A percentile compares a stretch with the other conserved stretches of the same genome.
Evolutionary conservation across 2,329 filamentous ascomycete genomes (phyloP).

Genomic region (Aspergillus sp.): DNA sequence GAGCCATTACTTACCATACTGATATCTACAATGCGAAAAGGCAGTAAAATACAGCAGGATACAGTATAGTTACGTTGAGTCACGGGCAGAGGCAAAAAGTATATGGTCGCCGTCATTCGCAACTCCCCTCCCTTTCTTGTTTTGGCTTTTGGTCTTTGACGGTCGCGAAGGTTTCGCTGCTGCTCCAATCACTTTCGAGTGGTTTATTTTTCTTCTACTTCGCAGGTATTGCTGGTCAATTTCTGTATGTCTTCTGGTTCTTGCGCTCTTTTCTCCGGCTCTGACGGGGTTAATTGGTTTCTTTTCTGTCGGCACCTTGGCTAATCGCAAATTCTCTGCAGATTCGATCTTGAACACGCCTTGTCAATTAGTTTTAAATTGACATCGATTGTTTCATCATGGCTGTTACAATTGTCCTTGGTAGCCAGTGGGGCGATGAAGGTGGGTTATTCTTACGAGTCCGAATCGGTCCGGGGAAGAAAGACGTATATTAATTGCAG

Average conservation of each 20-base stretch:
- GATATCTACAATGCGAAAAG: background rate
- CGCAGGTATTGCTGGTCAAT: slow-evolving; percentile 2
- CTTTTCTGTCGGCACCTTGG: background rate
- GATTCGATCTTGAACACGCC: background rate
- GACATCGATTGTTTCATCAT: slow-evolving; percentile 18
- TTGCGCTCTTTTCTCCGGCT: background rate
- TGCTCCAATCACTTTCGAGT: slow-evolving; percentile 23
- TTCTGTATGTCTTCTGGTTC: background rate
- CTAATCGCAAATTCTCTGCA: background rate
- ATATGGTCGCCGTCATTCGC: slow-evolving; percentile 19
- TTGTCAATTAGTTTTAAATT: background rate
- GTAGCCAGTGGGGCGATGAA: slow-evolving; percentile 51
- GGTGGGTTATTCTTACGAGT: slow-evolving; percentile 25
- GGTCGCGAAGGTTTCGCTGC: slow-evolving; percentile 27
- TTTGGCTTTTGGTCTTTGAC: slow-evolving; percentile 30
- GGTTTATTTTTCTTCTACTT: slow-evolving; percentile 4
- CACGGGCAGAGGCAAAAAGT: slow-evolving; percentile 9
- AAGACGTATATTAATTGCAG: background rate
- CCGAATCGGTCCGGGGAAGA: background rate
- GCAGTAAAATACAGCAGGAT: background rate
- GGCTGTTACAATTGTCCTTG: slow-evolving; percentile 46
- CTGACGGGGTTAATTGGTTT: background rate
- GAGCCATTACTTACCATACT: slow-evolving; percentile 2
- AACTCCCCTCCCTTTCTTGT: slow-evolving; percentile 22
- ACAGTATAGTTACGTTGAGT: slow-evolving; percentile 8